Evolutionary conservation across 306 rosid genomes (phyloP).

Genomic region (Nissolia schottii): DNA sequence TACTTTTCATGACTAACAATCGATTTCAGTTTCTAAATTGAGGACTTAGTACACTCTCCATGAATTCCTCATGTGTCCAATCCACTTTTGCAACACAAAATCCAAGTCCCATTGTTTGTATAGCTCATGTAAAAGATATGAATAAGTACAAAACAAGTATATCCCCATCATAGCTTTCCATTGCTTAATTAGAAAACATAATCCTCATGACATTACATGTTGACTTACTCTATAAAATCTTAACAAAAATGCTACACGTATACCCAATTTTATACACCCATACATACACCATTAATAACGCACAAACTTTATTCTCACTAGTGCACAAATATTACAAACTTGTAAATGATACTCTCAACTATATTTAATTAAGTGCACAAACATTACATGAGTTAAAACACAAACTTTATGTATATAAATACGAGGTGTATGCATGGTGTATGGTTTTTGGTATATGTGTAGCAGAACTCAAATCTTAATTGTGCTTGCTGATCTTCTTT

Average conservation of each 20-base stretch:
- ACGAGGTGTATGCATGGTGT: too few species aligned
- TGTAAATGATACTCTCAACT: too few species aligned
- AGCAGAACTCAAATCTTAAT: not conserved
- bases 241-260: too few species aligned
- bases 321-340: too few species aligned
- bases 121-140: constrained; percentile 20
- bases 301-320: too few species aligned
- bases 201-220: constrained; percentile 27
- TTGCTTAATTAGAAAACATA: constrained; percentile 11
- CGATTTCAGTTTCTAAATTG: constrained; percentile 15
- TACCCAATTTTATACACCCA: too few species aligned
- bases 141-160: not conserved
- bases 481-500: not conserved
- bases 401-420: too few species aligned
- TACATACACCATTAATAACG: too few species aligned
- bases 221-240: not conserved
- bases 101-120: not conserved
- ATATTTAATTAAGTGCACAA: too few species aligned
- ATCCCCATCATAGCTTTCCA: not conserved
- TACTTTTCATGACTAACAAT: not conserved
- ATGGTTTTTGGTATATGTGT: too few species aligned
- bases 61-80: constrained; percentile 32
- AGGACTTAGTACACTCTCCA: constrained; percentile 5
- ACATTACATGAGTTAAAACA: too few species aligned
- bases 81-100: constrained; percentile 31